These are phyloP conservation scores for Aspergillaceae sp. DNA, from an alignment of 2,329 filamentous ascomycete genomes.

Conservation along the genomic window DNA sequence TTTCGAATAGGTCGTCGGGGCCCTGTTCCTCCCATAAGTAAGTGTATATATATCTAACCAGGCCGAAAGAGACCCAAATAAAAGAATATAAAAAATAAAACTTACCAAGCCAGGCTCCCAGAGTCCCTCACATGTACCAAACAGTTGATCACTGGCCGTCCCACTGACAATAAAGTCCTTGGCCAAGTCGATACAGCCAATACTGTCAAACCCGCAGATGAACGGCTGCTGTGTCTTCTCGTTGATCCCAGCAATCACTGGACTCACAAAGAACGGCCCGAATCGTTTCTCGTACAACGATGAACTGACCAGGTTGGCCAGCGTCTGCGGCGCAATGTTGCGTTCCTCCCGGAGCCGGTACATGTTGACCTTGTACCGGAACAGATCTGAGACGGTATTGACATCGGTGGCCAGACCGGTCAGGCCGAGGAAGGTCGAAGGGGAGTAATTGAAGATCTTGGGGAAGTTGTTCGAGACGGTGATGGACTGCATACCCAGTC, in stretches of 20 bases:
- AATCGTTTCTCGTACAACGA: constrained; percentile 93
- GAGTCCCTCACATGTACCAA: constrained; percentile 94
- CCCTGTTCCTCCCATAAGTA: constrained; percentile 44
- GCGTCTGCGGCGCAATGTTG: constrained; percentile 85
- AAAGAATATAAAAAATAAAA: constrained; percentile 11
- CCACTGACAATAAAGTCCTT: constrained; percentile 99
- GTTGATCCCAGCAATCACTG: constrained; percentile 90
- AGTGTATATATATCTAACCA: not conserved
- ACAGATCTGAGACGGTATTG: constrained; percentile 85
- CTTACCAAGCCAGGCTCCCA: constrained; percentile 95
- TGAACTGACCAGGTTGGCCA: constrained; percentile 89
- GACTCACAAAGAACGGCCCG: constrained; percentile 91
- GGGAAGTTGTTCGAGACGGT: constrained; percentile 99
- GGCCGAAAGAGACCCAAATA: not conserved
- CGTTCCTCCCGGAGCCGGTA: constrained; percentile 98
- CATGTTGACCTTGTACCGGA: constrained; percentile 99
- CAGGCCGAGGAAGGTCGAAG: constrained; percentile 84
- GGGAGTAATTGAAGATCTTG: constrained; percentile 95
- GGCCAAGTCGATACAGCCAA: constrained; percentile 98
- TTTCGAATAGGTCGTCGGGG: constrained; percentile 95
- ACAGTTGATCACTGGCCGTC: constrained; percentile 93
- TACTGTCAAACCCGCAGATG: constrained; percentile 98
- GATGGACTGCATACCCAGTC: constrained; percentile 89
- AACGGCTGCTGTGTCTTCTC: constrained; percentile 90
- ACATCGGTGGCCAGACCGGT: constrained; percentile 96